Base-by-base conservation (phyloP, 306 rosid species). In the Herpetospermum pedunculosum region DNA sequence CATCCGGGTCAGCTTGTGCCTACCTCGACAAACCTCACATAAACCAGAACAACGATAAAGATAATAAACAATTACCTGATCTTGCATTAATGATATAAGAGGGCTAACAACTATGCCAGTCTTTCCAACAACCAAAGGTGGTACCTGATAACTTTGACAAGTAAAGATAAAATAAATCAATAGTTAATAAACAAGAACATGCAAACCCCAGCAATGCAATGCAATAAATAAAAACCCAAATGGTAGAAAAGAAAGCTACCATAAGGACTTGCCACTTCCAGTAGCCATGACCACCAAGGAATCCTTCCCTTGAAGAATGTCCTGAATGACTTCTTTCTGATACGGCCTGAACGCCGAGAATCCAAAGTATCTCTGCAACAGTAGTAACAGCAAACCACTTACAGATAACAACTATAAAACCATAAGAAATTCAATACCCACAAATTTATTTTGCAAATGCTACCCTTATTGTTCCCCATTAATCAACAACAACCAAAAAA, bases 91-190 rank as follows among this genome's bases (percentile, higher is more conserved):
- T 19, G 98, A 87, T 77, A 92, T 85, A 48, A 92, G 84, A 46
- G 96, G 96, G 85, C 96, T 90, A 28, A 92, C 92, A 60, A 92
- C 88, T 54, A 92, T 79, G 69, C 98, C 98, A 18, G 96, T 92
- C 89, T 85, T 92, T 38, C 80, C 78, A 35, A 84, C 77, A 73
- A 88, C 88, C 88, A 92, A 84, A 7, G 98, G 98, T 75, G 98
- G 98, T 53, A 92, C 85, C 85, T 90, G 98, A 78, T 92, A 90
- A 81, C 98, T 92, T 23, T 25, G 34, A 43, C 37, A 43, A 25
- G 53, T 43, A 68, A 43, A 43, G 38, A 44, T 13, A 14, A 26
- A 68, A 21, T 43, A 2, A 68, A 25, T 43, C 15, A 63, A 40
- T 14, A 43, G 32, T 16, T 44, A 68, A 44, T 5, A 68, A 68